phyloP scores from a whole-genome alignment of 106 monocot genomes.

The Apostasia ramifera region DNA sequence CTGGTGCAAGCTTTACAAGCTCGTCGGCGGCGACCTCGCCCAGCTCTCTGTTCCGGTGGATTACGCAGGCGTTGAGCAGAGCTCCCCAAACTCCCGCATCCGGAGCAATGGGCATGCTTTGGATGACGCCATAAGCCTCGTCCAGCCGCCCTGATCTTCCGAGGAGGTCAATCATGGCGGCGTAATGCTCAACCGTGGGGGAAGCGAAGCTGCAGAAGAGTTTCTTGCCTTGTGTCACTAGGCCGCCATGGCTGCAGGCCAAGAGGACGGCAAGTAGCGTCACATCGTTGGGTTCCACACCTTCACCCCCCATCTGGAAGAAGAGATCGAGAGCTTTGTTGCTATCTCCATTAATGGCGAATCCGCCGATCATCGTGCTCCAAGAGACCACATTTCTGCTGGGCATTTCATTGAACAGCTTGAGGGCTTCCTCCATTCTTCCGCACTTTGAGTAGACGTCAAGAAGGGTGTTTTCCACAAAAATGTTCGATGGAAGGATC shows the following conservation, averaged over 20 bases:
- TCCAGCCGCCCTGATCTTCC: constrained; percentile 32
- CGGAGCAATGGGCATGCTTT: constrained; percentile 39
- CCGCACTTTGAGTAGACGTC: constrained; percentile 8
- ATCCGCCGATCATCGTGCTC: constrained; percentile 3
- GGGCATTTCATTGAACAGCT: constrained; percentile 5
- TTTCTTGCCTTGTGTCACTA: constrained; percentile 20
- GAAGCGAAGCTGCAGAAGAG: constrained; percentile 3
- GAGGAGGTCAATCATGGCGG: constrained; percentile 55
- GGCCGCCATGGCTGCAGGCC: constrained; percentile 21
- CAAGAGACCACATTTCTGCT: constrained; percentile 5
- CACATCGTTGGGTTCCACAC: constrained; percentile 19
- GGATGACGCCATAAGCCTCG: constrained; percentile 33
- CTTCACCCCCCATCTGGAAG: constrained; percentile 10
- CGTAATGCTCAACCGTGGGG: constrained; percentile 44
- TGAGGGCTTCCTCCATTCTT: neutral
- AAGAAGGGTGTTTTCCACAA: constrained; percentile 4
- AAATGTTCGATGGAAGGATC: neutral
- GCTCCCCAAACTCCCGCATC: constrained; percentile 49
- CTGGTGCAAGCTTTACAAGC: constrained; percentile 11
- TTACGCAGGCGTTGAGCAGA: constrained; percentile 26
- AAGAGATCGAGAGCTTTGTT: constrained; percentile 8
- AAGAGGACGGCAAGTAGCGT: constrained; percentile 18
- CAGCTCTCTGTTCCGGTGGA: constrained; percentile 5
- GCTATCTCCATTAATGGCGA: constrained; percentile 24
- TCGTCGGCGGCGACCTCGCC: constrained; percentile 23